Conservation (phyloP, 148 eudicot genomes). For the Euryodendron excelsum region DNA sequence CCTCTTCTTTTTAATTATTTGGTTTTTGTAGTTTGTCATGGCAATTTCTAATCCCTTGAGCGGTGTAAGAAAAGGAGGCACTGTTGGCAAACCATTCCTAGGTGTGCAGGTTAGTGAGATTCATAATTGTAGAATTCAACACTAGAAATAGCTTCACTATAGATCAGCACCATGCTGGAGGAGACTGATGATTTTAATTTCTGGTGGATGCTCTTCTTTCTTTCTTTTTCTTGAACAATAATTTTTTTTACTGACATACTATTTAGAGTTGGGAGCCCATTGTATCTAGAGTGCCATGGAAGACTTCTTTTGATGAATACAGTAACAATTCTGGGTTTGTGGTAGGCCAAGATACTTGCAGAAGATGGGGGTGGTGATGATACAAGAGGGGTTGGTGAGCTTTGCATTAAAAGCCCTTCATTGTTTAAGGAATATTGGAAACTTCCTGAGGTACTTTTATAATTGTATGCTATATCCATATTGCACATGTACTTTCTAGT, state of each 20-base stretch:
- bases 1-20: constrained; percentile 17
- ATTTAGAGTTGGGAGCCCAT: neutral
- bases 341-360: constrained; percentile 74
- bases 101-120: constrained; percentile 79
- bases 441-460: constrained; percentile 64
- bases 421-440: constrained; percentile 95
- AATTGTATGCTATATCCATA: neutral
- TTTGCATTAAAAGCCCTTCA: constrained; percentile 91
- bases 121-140: constrained; percentile 4
- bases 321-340: constrained; percentile 8
- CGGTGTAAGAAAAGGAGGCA: constrained; percentile 86
- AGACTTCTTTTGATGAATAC: neutral
- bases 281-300: neutral
- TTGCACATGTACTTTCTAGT: constrained; percentile 2
- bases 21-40: constrained; percentile 77
- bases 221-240: neutral
- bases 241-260: neutral
- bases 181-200: neutral
- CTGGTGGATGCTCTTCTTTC: neutral
- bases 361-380: constrained; percentile 58
- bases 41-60: constrained; percentile 81
- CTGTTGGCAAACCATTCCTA: constrained; percentile 95
- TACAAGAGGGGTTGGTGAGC: constrained; percentile 70
- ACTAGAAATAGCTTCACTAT: neutral
- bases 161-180: neutral